A percentile compares a stretch with the other conserved stretches of the same genome.
Conservation (phyloP, 257 asterid genomes). For the Salvia hispanica region DNA sequence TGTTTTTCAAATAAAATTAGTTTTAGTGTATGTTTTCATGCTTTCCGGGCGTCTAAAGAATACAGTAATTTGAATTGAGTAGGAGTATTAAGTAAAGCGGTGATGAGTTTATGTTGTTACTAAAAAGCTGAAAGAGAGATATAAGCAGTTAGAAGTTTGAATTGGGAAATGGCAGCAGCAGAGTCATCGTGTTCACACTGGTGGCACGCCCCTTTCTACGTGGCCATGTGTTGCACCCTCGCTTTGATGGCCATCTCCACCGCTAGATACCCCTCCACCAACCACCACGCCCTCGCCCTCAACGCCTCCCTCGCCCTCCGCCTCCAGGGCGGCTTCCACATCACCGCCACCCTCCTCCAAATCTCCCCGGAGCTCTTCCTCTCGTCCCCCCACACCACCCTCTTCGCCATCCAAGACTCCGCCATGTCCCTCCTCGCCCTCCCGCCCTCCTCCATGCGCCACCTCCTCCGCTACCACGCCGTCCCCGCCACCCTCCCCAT, state of each 20-base stretch:
- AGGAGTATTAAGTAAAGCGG: no score
- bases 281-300: constrained; percentile 41
- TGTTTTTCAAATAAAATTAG: no score
- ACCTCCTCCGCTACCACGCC: constrained; percentile 66
- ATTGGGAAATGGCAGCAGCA: constrained; percentile 36
- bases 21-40: no score
- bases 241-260: constrained; percentile 52
- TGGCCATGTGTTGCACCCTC: constrained; percentile 50
- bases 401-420: constrained; percentile 75
- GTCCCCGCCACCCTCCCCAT: constrained; percentile 49
- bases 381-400: constrained; percentile 52
- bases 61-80: no score
- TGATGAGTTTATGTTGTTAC: no score
- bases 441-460: constrained; percentile 58
- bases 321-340: constrained; percentile 61
- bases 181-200: constrained; percentile 59
- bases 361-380: constrained; percentile 76
- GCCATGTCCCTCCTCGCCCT: constrained; percentile 58
- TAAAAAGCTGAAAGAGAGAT: no score
- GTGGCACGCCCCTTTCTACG: constrained; percentile 68
- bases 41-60: no score
- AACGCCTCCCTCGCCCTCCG: constrained; percentile 72
- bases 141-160: no score
- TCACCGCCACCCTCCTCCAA: constrained; percentile 72
- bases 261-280: constrained; percentile 26